A percentile compares a stretch with the other conserved stretches of the same genome.
Evolutionary conservation across 257 asterid genomes (phyloP).

Genomic region (Ehretia macrophylla): DNA sequence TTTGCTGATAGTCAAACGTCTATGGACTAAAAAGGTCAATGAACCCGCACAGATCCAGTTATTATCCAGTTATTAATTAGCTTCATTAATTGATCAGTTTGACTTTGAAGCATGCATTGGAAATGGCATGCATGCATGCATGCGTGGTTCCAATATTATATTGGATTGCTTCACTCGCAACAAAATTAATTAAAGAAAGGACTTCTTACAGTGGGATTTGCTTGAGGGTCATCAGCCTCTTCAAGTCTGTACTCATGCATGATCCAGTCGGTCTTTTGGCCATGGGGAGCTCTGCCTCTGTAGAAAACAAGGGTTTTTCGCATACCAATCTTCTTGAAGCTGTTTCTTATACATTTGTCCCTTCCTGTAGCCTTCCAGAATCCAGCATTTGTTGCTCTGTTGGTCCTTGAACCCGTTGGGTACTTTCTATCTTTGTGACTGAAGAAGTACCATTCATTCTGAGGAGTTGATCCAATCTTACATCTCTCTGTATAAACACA

Average conservation of each 20-base stretch:
- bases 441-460: conserved; percentile 88
- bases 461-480: conserved; percentile 88
- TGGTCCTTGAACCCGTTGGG: conserved; percentile 89
- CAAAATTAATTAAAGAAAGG: too few species aligned
- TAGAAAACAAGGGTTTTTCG: conserved; percentile 88
- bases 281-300: conserved; percentile 92
- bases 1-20: neutral
- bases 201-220: conserved; percentile 34
- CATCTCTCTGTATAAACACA: conserved; percentile 42
- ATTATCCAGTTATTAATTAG: neutral
- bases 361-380: conserved; percentile 96
- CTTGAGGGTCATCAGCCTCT: conserved; percentile 44
- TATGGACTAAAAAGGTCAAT: neutral
- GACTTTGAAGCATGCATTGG: neutral
- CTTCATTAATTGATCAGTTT: neutral
- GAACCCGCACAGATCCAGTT: neutral
- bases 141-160: neutral
- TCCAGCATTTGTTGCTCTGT: conserved; percentile 81
- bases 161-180: neutral
- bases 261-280: conserved; percentile 89
- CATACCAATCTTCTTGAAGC: conserved; percentile 74
- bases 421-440: conserved; percentile 94
- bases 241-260: conserved; percentile 91
- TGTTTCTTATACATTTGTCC: conserved; percentile 80
- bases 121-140: neutral